Percentiles rank a stretch among this genome's conserved stretches.
Conservation (phyloP, 768 basidiomycete genomes). For the Russula sp. region DNA sequence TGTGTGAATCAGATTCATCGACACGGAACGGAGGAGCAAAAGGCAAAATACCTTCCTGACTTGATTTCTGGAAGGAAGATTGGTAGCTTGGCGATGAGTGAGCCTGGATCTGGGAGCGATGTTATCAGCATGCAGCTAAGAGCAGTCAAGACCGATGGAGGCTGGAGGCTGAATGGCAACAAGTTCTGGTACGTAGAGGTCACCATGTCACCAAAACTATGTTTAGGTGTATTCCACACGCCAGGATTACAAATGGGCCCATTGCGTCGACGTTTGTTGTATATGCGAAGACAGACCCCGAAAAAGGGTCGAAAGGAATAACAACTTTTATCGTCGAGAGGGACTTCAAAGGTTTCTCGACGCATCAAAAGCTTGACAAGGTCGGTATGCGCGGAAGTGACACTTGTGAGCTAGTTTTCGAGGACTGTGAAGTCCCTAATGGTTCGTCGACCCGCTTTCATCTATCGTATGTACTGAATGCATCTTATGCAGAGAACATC, state of each 20-base stretch:
- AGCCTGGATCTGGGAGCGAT: slow-evolving; percentile 86
- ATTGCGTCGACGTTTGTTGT: slow-evolving; percentile 86
- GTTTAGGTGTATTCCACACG: not conserved
- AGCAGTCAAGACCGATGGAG: slow-evolving; percentile 69
- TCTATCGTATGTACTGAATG: not conserved
- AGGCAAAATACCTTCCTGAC: slow-evolving; percentile 75
- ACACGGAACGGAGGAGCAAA: slow-evolving; percentile 78
- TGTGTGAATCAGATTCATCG: slow-evolving; percentile 69
- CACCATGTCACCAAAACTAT: not conserved
- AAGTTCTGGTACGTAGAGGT: slow-evolving; percentile 74
- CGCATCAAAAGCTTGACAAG: slow-evolving; percentile 88
- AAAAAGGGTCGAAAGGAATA: slow-evolving; percentile 78
- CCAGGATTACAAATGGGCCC: slow-evolving; percentile 93
- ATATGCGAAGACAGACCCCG: slow-evolving; percentile 82
- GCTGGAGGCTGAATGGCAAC: slow-evolving; percentile 78
- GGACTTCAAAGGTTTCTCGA: slow-evolving; percentile 76
- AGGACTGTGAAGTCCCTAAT: slow-evolving; percentile 82
- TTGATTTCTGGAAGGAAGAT: slow-evolving; percentile 76
- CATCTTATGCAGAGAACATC: slow-evolving; percentile 55
- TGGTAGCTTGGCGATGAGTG: slow-evolving; percentile 92
- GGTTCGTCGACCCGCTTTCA: slow-evolving; percentile 37
- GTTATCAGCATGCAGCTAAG: slow-evolving; percentile 89
- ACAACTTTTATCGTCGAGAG: slow-evolving; percentile 89
- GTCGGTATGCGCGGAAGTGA: slow-evolving; percentile 96
- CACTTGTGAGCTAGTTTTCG: slow-evolving; percentile 89